Evolutionary conservation across 768 basidiomycete species (phyloP).

Genomic region (Botryobasidium botryosum): DNA sequence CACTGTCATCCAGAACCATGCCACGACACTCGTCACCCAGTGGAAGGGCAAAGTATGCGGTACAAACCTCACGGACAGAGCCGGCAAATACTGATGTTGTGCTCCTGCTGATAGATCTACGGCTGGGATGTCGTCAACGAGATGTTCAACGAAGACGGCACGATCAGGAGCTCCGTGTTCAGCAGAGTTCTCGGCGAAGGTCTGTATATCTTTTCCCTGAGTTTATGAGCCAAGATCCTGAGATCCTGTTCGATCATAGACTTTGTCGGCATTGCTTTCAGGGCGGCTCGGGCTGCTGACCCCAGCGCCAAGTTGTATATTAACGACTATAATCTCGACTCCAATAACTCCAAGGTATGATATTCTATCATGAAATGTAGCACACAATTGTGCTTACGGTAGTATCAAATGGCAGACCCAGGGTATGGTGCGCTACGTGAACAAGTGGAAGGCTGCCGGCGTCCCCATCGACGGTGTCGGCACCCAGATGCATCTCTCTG

Average conservation of each 20-base stretch:
- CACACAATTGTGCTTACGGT: too few relatives aligned
- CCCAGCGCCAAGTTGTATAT: too few relatives aligned
- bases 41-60: conserved; percentile 10
- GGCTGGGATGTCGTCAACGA: too few relatives aligned
- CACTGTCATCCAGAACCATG: conserved; percentile 12
- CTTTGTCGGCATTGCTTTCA: conserved; percentile 37
- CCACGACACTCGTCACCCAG: conserved; percentile 8
- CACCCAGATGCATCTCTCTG: conserved; percentile 2
- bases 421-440: too few relatives aligned
- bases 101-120: background rate
- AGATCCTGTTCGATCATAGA: conserved; percentile 13
- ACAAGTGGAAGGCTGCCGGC: too few relatives aligned
- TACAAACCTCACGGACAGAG: background rate
- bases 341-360: conserved; percentile 4
- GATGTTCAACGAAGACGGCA: too few relatives aligned
- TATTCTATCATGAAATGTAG: too few relatives aligned
- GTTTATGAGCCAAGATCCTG: too few relatives aligned
- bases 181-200: conserved; percentile 28
- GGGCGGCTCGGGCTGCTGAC: conserved; percentile 33
- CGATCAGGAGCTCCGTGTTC: conserved; percentile 27
- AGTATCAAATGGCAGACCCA: too few relatives aligned
- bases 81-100: background rate
- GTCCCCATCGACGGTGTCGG: conserved; percentile 8
- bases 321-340: conserved; percentile 8
- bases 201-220: background rate